Evolutionary conservation across 2,329 filamentous ascomycete species (phyloP), one percentile per base, ranked within the genome.

Genomic region (Aureobasidium sp.): DNA sequence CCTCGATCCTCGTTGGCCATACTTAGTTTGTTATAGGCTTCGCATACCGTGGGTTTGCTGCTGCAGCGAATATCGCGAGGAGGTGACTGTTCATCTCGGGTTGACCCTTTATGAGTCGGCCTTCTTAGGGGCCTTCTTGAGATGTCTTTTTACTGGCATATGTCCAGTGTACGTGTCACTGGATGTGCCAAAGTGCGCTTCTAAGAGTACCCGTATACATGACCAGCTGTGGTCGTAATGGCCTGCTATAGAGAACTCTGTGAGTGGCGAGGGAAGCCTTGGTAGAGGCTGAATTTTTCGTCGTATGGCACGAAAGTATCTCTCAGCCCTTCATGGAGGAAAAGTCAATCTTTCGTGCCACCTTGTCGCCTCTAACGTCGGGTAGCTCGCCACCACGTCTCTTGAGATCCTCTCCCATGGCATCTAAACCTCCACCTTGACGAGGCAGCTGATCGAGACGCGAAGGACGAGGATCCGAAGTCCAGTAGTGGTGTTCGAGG

Each of bases 401-500:
- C 76, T 90, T 91, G 54, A 97, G 76, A 74, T 96, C 92, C 63
- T 89, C 88, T 0, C 84, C 91, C 77, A 94, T 84, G 74, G 89
- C 89, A 68, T 89, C 85, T 63, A 86, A 79, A 8, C 87, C 89
- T 0, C 85, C 87, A 5, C 82, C 82, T 72, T 93, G 94, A 66
- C 82, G 84, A 1, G 94, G 94, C 57, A 99, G 78, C 68, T 94
- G 85, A 70, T 90, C 84, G 68, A 91, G 91, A 64, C 82, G 83
- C 2, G 91, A 96, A 2, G 94, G 93, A 67, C 85, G 85, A 0
- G 94, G 94, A 39, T 94, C 88, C 29, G 83, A 84, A 44, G 83
- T 84, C 91, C 93, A 99, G 86, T 90, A 99, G 50, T 82, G 78
- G 73, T 97, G 92, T 72, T 86, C 81, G 61, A 99, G 81, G 72